A percentile compares a stretch with the other conserved stretches of the same genome.
Conservation (phyloP, 2,329 filamentous ascomycete genomes). For the Epichloe elymi region DNA sequence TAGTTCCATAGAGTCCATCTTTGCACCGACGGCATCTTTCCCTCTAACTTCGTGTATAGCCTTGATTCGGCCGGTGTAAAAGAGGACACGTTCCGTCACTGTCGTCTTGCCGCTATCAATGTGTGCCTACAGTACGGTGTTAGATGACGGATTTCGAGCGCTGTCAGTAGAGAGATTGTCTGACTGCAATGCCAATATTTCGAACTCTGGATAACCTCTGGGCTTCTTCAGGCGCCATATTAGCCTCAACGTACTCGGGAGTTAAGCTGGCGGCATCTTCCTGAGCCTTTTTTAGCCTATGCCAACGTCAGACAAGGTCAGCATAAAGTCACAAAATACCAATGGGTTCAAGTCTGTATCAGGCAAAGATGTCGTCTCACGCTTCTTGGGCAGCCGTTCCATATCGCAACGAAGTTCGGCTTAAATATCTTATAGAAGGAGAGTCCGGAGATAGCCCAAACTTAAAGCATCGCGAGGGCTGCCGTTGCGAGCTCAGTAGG, state of each 20-base stretch:
- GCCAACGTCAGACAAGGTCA: not conserved
- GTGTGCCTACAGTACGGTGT: slow-evolving; percentile 51
- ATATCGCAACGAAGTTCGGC: slow-evolving; percentile 16
- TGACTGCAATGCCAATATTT: slow-evolving; percentile 94
- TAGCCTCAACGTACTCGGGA: slow-evolving; percentile 54
- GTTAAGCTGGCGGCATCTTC: slow-evolving; percentile 39
- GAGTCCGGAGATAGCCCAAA: not conserved
- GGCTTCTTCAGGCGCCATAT: slow-evolving; percentile 68
- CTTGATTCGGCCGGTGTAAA: slow-evolving; percentile 93
- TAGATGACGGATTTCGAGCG: slow-evolving; percentile 9
- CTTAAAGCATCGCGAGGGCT: slow-evolving; percentile 9
- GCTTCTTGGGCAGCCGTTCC: slow-evolving; percentile 28
- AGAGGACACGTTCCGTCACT: slow-evolving; percentile 88
- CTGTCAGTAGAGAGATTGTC: not conserved
- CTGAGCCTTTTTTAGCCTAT: slow-evolving; percentile 39
- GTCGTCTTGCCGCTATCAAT: slow-evolving; percentile 99
- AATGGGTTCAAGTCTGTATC: not conserved
- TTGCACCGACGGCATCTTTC: slow-evolving; percentile 88
- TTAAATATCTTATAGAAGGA: slow-evolving; percentile 14
- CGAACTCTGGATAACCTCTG: slow-evolving; percentile 68
- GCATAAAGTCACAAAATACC: not conserved
- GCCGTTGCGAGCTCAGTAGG: slow-evolving; percentile 17
- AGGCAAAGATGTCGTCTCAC: slow-evolving; percentile 15
- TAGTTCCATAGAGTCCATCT: slow-evolving; percentile 99
- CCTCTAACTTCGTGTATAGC: slow-evolving; percentile 94